Evolutionary conservation across 2,329 filamentous ascomycete species (phyloP).

Genomic region (Neurospora sp.): DNA sequence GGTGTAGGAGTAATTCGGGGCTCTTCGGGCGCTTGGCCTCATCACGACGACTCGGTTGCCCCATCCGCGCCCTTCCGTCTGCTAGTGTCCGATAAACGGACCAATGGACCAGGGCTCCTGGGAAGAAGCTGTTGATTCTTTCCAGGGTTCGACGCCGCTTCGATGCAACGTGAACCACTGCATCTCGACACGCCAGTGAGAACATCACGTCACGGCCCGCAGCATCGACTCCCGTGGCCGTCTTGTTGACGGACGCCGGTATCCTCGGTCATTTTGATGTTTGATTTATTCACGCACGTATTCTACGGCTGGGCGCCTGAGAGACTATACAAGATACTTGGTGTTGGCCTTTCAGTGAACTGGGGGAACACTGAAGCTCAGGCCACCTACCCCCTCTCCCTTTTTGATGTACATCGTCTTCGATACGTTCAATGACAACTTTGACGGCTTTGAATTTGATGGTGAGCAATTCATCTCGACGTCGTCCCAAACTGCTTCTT

Average conservation of each 20-base stretch:
- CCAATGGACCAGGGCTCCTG: background rate
- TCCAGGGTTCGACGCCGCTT: background rate
- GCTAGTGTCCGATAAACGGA: background rate
- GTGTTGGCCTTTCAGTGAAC: background rate
- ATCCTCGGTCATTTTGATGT: background rate
- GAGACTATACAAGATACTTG: background rate
- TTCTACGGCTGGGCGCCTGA: background rate
- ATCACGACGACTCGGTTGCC: background rate
- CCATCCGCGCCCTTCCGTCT: background rate
- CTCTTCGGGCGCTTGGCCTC: background rate
- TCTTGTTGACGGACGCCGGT: background rate
- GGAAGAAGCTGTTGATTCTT: background rate
- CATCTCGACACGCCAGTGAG: background rate
- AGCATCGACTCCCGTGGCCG: background rate
- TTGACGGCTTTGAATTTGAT: background rate
- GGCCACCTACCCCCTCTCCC: background rate
- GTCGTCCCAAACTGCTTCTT: background rate
- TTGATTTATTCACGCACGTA: background rate
- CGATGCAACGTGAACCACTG: background rate
- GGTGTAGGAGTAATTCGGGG: background rate
- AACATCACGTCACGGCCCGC: background rate
- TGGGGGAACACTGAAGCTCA: background rate
- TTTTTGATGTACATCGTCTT: background rate
- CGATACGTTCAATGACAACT: background rate
- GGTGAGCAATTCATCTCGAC: background rate